phyloP scores from a whole-genome alignment of 176 grass and related monocot species.

The Panicum miliaceum region DNA sequence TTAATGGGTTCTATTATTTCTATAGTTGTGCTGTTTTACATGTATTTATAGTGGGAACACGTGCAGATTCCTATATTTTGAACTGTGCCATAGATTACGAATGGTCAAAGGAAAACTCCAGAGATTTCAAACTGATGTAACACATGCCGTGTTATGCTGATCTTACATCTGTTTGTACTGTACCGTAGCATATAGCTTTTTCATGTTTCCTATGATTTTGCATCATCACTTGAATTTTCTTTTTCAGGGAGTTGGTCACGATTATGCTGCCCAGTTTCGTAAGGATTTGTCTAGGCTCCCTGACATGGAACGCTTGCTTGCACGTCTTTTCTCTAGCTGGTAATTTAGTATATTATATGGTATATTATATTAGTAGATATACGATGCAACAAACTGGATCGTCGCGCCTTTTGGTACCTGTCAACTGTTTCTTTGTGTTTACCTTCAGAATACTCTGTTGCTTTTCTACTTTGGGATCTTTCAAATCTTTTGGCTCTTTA shows the following conservation, averaged over 20 bases:
- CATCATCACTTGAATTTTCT: conserved; percentile 28
- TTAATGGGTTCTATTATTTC: conserved; percentile 12
- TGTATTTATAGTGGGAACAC: conserved; percentile 10
- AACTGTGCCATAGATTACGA: conserved; percentile 17
- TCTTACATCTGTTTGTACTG: conserved; percentile 13
- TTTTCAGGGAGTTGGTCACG: conserved; percentile 70
- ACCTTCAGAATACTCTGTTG: conserved; percentile 8
- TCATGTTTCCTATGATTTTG: conserved; percentile 23
- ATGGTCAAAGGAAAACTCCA: conserved; percentile 12
- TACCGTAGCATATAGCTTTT: conserved; percentile 15
- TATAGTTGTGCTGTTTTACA: neutral
- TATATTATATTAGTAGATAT: conserved; percentile 35
- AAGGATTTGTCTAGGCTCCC: conserved; percentile 77
- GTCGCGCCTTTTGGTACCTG: conserved; percentile 19
- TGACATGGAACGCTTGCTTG: conserved; percentile 92
- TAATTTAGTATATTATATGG: conserved; percentile 53
- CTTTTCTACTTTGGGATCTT: conserved; percentile 25
- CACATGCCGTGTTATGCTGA: neutral
- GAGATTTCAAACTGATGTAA: conserved; percentile 19
- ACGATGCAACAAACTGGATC: conserved; percentile 23
- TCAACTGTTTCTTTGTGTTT: conserved; percentile 27
- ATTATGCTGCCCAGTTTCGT: conserved; percentile 62
- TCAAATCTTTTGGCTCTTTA: conserved; percentile 9
- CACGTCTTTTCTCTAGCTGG: conserved; percentile 85
- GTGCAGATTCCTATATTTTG: neutral